Evolutionary conservation across 176 grass and related monocot species (phyloP), one percentile per base, ranked within the genome.

Genomic region (Phragmites australis): DNA sequence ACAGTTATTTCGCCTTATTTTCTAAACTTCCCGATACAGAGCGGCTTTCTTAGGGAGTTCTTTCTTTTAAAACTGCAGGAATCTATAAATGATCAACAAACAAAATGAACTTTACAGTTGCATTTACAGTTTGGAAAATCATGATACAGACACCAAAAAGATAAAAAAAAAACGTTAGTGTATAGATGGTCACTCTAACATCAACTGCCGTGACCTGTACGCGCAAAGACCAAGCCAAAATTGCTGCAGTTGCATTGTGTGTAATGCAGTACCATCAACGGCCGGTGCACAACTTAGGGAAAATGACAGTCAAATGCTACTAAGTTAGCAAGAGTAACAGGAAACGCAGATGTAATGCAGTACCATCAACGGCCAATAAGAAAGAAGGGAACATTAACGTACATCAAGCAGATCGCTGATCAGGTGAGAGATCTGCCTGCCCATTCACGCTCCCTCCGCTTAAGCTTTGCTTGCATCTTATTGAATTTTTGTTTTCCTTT

Each of bases 401-500:
- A 78, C 84, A 29, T 87, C 51, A 42, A 30, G 39, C 16, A 66
- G 56, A 6, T 29, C 46, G 27, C 32, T 30, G 71, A 72, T 94
- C 86, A 98, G 34, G 90, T 98, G 22, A 98, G 90, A 93, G 95
- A 94, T 94, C 87, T 94, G 69, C 95, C 95, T 67, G 95, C 95
- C 95, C 95, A 98, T 85, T 98, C 95, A 8, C 92, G 90, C 6
- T 91, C 84, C 30, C 90, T 83, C 76, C 80, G 80, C 84, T 94
- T 98, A 51, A 92, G 70, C 79, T 98, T 98, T 27, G 95, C 95
- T 77, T 98, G 90, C 89, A 89, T 89, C 86, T 90, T 98, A 55
- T 98, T 94, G 49, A 98, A 98, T 65, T 98, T 98, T 76, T 98
- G 83, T 89, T 98, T 98, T 66, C 95, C 90, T 77, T 94, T 98